These are phyloP conservation scores for Aspergillus persii DNA, from an alignment of 2,329 filamentous ascomycete genomes.

Conservation along the genomic window DNA sequence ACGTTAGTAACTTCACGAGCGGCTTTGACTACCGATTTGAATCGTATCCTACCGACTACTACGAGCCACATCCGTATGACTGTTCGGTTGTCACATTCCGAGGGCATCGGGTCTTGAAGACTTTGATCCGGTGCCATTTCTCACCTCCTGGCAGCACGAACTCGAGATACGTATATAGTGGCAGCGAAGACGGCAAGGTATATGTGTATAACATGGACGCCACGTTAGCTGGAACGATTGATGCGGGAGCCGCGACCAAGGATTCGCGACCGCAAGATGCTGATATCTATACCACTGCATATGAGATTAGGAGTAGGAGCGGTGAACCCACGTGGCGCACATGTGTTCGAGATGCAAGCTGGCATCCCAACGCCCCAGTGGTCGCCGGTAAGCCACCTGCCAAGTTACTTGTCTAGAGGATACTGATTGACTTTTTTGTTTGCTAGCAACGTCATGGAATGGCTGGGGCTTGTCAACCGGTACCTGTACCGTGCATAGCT, in stretches of 20 bases:
- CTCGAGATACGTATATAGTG: conserved; percentile 88
- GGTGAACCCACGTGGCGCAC: conserved; percentile 67
- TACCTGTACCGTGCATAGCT: conserved; percentile 75
- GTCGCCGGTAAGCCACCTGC: conserved; percentile 58
- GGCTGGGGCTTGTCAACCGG: conserved; percentile 70
- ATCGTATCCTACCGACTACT: conserved; percentile 54
- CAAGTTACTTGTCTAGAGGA: neutral
- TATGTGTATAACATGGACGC: conserved; percentile 94
- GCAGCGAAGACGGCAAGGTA: conserved; percentile 83
- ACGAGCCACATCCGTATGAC: conserved; percentile 71
- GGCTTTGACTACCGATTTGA: conserved; percentile 64
- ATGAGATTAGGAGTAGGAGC: conserved; percentile 50
- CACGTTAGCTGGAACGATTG: conserved; percentile 72
- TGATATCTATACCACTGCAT: conserved; percentile 55
- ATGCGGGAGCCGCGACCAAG: conserved; percentile 70
- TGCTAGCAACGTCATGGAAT: conserved; percentile 75
- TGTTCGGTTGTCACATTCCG: conserved; percentile 92
- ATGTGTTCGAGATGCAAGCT: conserved; percentile 82
- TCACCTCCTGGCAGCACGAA: conserved; percentile 82
- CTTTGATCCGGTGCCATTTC: conserved; percentile 93
- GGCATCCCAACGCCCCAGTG: conserved; percentile 82
- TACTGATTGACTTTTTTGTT: conserved; percentile 1
- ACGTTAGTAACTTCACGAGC: conserved; percentile 53
- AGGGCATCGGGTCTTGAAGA: conserved; percentile 83
- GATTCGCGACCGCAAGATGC: conserved; percentile 57